A percentile compares a stretch with the other conserved stretches of the same genome.
phyloP scores from a whole-genome alignment of 2,329 filamentous ascomycete genomes.

The Phialophora expanda region DNA sequence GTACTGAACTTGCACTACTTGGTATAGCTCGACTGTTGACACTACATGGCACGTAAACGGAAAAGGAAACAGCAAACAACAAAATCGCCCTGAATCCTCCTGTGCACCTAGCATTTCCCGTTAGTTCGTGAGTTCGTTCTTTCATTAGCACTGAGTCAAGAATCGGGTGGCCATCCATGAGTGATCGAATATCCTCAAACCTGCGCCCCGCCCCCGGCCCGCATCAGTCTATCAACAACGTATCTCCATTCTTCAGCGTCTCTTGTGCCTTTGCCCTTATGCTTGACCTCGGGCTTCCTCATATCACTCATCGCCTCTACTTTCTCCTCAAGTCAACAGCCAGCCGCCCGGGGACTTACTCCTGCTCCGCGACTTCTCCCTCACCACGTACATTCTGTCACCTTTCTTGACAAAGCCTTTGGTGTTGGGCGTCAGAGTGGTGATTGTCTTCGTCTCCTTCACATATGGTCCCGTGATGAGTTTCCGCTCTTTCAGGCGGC shows the following conservation, averaged over 20 bases:
- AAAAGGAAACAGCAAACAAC: neutral
- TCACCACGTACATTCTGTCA: slow-evolving; percentile 54
- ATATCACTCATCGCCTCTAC: neutral
- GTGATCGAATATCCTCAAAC: neutral
- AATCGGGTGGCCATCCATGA: neutral
- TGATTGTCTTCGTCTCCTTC: slow-evolving; percentile 38
- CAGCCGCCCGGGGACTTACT: slow-evolving; percentile 33
- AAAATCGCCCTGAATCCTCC: neutral
- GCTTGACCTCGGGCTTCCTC: neutral
- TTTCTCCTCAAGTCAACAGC: slow-evolving; percentile 35
- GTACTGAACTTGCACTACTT: neutral
- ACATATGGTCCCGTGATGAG: slow-evolving; percentile 36
- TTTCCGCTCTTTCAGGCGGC: slow-evolving; percentile 52
- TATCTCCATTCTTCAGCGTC: neutral
- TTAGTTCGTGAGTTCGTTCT: neutral
- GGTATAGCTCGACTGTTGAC: neutral
- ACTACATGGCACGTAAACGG: neutral
- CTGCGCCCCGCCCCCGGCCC: too few species aligned
- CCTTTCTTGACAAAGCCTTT: slow-evolving; percentile 44
- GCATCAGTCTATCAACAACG: neutral
- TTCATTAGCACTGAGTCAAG: neutral
- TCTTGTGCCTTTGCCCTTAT: neutral
- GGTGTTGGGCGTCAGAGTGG: slow-evolving; percentile 36
- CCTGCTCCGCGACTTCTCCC: slow-evolving; percentile 48
- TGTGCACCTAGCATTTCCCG: neutral